Evolutionary conservation across 805 yeast genomes (phyloP), one percentile per base, ranked within the genome.

Genomic region (Pichia thaimueangensis): DNA sequence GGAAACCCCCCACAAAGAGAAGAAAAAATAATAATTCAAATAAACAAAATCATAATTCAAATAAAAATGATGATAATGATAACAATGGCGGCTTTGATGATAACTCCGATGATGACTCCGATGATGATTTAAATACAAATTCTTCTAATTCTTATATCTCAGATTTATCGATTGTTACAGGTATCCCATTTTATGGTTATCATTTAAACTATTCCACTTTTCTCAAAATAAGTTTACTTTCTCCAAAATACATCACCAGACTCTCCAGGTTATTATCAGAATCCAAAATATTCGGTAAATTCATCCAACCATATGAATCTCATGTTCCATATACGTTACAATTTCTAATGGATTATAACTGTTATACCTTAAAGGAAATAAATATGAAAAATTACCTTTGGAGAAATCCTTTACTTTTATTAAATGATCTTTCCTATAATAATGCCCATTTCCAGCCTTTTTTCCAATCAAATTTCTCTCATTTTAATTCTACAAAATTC

Each of bases 301-400:
- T 53, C 0, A 48, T 65, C 12, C 80, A 78, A 35, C 76, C 80
- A 0, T 86, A 67, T 57, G 98, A 93, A 54, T 69, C 88, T 0
- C 97, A 93, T 55, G 70, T 91, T 11, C 88, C 96, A 0, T 82
- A 69, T 51, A 55, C 75, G 1, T 59, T 86, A 6, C 97, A 93
- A 55, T 87, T 91, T 55, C 59, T 86, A 22, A 69, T 84, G 0
- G 98, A 93, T 56, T 87, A 73, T 61, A 89, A 91, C 55, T 60
- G 91, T 24, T 86, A 72, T 56, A 94, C 96, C 1, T 86, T 96
- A 59, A 79, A 81, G 5, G 86, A 95, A 91, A 46, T 89, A 19
- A 63, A 70, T 15, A 43, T 81, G 1, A 52, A 57, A 2, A 49
- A 63, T 4, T 62, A 74, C 20, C 72, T 63, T 47, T 82, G 83